Percentiles rank a stretch among this genome's conserved stretches.
Evolutionary conservation across 164 flowering plant genomes (phyloP).

Genomic region (Cinnamomum micranthum): DNA sequence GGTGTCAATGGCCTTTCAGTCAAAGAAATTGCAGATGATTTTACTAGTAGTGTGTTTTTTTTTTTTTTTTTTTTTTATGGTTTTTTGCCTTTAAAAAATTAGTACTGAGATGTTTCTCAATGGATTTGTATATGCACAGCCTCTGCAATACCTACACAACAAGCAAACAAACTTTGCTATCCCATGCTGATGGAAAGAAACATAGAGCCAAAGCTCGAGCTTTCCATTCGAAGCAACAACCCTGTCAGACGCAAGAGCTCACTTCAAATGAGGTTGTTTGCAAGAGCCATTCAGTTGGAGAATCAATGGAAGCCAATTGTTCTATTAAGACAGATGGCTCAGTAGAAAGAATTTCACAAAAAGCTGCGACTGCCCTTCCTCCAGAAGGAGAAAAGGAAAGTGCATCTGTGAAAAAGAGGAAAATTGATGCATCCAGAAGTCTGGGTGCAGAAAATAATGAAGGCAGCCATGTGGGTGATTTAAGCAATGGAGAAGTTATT

Average conservation of each 20-base stretch:
- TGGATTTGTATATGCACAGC: conserved; percentile 33
- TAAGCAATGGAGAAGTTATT: conserved; percentile 47
- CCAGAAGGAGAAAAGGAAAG: conserved; percentile 33
- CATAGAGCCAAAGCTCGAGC: conserved; percentile 88
- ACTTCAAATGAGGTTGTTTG: conserved; percentile 23
- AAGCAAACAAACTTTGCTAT: conserved; percentile 74
- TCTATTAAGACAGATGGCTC: conserved; percentile 16
- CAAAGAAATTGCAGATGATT: neutral
- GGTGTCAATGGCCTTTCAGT: neutral
- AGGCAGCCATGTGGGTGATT: conserved; percentile 13
- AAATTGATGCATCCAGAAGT: conserved; percentile 28
- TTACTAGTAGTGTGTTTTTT: too few relatives aligned
- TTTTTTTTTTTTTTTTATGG: too few relatives aligned
- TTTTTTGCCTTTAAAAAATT: neutral
- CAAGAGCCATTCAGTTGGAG: conserved; percentile 20
- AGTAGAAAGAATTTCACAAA: conserved; percentile 27
- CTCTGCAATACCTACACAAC: conserved; percentile 86
- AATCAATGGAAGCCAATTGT: conserved; percentile 7
- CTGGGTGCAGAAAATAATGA: conserved; percentile 20
- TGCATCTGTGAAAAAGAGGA: conserved; percentile 53
- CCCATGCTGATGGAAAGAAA: conserved; percentile 94
- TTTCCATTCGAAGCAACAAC: conserved; percentile 63
- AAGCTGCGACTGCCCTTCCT: conserved; percentile 9
- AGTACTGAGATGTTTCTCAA: neutral
- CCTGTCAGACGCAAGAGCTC: conserved; percentile 39